A percentile compares a stretch with the other conserved stretches of the same genome.
phyloP scores from a whole-genome alignment of 495 filamentous ascomycete species.

The Pyrenula aspistea region DNA sequence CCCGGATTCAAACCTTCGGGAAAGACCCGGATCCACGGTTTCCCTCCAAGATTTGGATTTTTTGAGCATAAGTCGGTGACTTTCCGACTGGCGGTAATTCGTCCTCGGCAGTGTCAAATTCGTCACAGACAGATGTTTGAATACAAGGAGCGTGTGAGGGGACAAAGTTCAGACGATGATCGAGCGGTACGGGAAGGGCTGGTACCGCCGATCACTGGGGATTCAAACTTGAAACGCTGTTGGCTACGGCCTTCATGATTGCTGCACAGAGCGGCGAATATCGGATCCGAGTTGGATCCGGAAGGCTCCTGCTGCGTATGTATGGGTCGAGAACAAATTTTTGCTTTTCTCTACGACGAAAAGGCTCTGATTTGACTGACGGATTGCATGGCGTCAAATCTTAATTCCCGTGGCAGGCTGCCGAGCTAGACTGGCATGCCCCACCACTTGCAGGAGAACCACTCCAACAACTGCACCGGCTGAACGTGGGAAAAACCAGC shows the following conservation, averaged over 20 bases:
- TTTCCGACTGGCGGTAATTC: not conserved
- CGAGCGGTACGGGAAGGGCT: not conserved
- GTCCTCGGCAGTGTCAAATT: not conserved
- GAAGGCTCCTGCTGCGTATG: too few species aligned
- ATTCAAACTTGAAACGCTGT: not conserved
- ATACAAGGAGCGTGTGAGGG: too few species aligned
- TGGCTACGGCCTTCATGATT: not conserved
- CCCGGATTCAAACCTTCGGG: not conserved
- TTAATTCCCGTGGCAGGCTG: not conserved
- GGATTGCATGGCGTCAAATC: not conserved
- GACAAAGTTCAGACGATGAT: not conserved
- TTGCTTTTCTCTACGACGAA: too few species aligned
- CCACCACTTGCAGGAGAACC: not conserved
- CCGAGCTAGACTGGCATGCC: not conserved
- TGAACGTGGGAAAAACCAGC: not conserved
- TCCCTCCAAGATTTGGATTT: not conserved
- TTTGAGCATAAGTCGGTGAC: not conserved
- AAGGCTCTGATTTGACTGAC: too few species aligned
- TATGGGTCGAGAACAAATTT: too few species aligned
- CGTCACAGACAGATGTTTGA: not conserved
- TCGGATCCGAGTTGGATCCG: not conserved
- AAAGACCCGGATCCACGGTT: not conserved
- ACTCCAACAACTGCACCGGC: not conserved
- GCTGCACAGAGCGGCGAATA: not conserved
- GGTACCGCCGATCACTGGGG: not conserved